Base-by-base conservation (phyloP, 2,329 filamentous ascomycete genomes). In the Epichloe festucae region DNA sequence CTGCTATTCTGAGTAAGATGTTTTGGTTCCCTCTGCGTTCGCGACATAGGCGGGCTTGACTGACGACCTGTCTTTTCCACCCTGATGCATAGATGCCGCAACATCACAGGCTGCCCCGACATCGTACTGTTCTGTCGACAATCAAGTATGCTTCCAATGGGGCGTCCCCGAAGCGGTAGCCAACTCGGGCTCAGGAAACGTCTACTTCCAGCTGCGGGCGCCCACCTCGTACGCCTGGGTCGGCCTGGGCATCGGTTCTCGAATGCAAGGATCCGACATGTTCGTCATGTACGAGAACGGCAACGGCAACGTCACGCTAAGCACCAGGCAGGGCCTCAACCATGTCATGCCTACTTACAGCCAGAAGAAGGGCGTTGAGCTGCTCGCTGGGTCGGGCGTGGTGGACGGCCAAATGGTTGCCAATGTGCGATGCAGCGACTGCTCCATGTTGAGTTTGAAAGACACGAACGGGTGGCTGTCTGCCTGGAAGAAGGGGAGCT, bases 261-360 rank as follows among this genome's bases (percentile, higher is more conserved):
- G 56, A 42, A 85, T 85, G 81, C 41, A 62, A 14, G 75, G 72
- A 35, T 63, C 80, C 48, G 75, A 80, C 61, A 81, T 84, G 52
- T 83, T 85, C 60, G 56, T 85, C 59, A 70, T 84, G 57, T 85
- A 85, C 63, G 66, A 76, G 45, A 71, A 81, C 56, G 77, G 78
- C 53, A 56, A 58, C 3, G 75, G 75, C 54, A 83, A 84, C 59
- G 71, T 84, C 23, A 85, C 81, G 1, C 61, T 84, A 50, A 83
- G 79, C 55, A 72, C 79, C 1, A 75, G 82, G 21, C 58, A 63
- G 3, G 77, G 74, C 34, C 65, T 59, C 0, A 70, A 71, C 7
- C 69, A 83, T 56, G 55, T 62, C 38, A 64, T 69, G 67, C 82
- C 82, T 0, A 46, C 64, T 27, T 74, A 76, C 63, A 67, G 65